Base-by-base conservation (phyloP, 768 basidiomycete genomes). In the Astraeus odoratus region DNA sequence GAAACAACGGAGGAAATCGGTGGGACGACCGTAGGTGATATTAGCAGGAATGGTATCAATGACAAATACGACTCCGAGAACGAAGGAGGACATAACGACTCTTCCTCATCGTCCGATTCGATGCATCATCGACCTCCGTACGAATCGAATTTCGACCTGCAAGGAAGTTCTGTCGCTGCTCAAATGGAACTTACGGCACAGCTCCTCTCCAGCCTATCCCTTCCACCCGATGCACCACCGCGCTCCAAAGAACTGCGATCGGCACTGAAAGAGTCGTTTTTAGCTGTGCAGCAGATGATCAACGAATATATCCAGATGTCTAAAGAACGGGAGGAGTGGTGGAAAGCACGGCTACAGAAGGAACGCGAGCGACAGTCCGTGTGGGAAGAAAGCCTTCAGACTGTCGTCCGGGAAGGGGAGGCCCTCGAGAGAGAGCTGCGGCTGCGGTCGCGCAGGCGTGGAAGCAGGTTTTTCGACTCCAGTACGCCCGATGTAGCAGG, bases 351-450 rank as follows among this genome's bases (percentile, higher is more conserved):
- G 53, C 67, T 92, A 8, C 74, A 74, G 51, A 74, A 76, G 20
- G 86, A 91, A 57, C 70, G 73, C 39, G 69, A 74, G 52, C 70
- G 81, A 20, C 80, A 81, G 56, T 67, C 58, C 9, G 69, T 92
- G 22, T 97, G 94, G 94, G 93, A 95, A 65, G 84, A 91, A 66
- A 94, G 87, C 60, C 63, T 97, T 57, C 80, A 83, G 44, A 78
- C 80, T 2, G 91, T 94, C 7, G 92, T 93, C 1, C 73, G 75
- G 45, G 89, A 95, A 60, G 91, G 92, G 13, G 89, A 90, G 56
- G 74, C 71, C 8, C 73, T 94, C 18, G 94, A 98, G 68, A 67
- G 68, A 46, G 90, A 95, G 63, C 70, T 98, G 45, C 73, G 79
- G 49, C 71, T 67, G 50, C 66, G 79, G 42, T 78, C 76, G 43